Conservation (phyloP, 169 alveolate genomes). For the Cyclospora cayetanensis region DNA sequence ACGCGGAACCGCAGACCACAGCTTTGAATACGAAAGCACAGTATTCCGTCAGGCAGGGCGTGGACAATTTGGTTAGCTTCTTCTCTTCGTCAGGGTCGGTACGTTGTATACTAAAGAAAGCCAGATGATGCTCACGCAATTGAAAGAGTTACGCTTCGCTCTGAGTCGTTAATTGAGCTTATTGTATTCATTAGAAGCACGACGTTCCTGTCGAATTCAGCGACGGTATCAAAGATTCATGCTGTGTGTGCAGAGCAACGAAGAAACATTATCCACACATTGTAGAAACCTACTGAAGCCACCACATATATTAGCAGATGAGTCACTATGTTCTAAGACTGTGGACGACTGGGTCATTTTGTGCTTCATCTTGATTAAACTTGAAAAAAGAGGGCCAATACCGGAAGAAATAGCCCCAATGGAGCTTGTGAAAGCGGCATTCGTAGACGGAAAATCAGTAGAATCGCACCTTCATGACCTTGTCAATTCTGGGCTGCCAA, state of each 20-base stretch:
- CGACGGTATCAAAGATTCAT: too few relatives aligned
- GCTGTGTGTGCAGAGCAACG: background rate
- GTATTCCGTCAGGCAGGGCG: background rate
- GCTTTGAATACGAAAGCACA: slow-evolving; percentile 7
- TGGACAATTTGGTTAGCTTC: background rate
- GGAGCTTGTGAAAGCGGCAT: background rate
- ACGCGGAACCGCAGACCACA: slow-evolving; percentile 10
- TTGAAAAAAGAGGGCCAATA: background rate
- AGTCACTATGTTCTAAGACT: background rate
- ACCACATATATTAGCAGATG: slow-evolving; percentile 3
- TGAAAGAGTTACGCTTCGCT: too few relatives aligned
- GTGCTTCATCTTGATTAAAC: background rate
- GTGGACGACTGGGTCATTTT: slow-evolving; percentile 29
- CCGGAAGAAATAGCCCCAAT: background rate
- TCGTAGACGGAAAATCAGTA: slow-evolving; percentile 31
- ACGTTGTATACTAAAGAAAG: too few relatives aligned
- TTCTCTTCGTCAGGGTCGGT: background rate
- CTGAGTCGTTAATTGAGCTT: too few relatives aligned
- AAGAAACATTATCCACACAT: background rate
- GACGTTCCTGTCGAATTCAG: too few relatives aligned
- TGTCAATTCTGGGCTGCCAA: background rate
- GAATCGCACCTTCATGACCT: background rate
- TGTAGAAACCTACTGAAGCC: background rate
- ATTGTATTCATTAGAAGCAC: too few relatives aligned
- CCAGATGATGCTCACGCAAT: too few relatives aligned